phyloP scores from a whole-genome alignment of 2,329 filamentous ascomycete species.

The Alternaria rosae region DNA sequence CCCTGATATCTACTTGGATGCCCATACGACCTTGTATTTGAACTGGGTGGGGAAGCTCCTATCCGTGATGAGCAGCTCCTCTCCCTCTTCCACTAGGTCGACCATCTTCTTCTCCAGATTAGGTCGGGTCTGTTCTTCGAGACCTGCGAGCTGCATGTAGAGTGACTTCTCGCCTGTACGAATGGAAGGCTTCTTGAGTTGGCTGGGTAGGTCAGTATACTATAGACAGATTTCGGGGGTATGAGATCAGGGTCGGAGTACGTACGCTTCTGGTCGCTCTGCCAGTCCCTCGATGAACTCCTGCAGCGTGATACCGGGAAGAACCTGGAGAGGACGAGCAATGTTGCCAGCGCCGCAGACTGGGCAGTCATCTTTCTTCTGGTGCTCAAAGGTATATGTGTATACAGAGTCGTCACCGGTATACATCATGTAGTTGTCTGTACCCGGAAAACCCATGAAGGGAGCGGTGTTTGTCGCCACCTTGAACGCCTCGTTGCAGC shows the following conservation, averaged over 20 bases:
- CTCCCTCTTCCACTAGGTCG: conserved; percentile 79
- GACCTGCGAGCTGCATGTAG: conserved; percentile 85
- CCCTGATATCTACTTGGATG: conserved; percentile 4
- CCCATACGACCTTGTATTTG: conserved; percentile 64
- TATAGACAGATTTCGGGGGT: not conserved
- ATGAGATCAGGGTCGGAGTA: not conserved
- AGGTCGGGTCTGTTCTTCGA: conserved; percentile 83
- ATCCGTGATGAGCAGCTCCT: conserved; percentile 92
- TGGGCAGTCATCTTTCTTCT: conserved; percentile 92
- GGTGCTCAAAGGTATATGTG: conserved; percentile 95
- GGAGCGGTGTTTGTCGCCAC: conserved; percentile 85
- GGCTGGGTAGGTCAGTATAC: conserved; percentile 48
- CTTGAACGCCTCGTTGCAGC: conserved; percentile 97
- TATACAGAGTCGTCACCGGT: conserved; percentile 95
- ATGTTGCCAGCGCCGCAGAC: conserved; percentile 79
- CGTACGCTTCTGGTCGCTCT: conserved; percentile 76
- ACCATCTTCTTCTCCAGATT: conserved; percentile 81
- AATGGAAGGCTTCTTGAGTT: conserved; percentile 92
- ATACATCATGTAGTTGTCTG: conserved; percentile 95
- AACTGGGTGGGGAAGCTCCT: conserved; percentile 82
- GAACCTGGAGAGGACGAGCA: conserved; percentile 76
- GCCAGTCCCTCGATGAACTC: conserved; percentile 87
- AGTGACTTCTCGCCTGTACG: conserved; percentile 81
- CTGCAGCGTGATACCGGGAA: conserved; percentile 75
- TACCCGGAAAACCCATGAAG: conserved; percentile 77